Evolutionary conservation across 1,139 yeast genomes (phyloP).

Genomic region (Insectozyma bohioensis): DNA sequence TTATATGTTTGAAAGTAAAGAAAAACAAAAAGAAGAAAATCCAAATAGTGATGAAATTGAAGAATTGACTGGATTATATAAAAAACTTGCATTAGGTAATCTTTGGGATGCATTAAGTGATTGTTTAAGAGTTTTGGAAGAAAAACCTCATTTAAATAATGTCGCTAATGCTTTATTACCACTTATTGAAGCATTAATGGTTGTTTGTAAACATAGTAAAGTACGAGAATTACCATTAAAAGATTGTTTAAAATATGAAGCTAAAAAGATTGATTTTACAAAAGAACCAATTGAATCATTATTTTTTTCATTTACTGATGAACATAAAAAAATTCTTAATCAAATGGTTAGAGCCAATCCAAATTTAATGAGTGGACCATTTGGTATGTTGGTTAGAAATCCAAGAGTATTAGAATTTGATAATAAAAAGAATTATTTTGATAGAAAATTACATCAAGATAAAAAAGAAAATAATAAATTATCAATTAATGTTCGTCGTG

Average conservation of each 20-base stretch:
- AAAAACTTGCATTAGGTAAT: constrained; percentile 67
- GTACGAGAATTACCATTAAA: constrained; percentile 63
- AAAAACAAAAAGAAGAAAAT: constrained; percentile 18
- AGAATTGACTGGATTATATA: constrained; percentile 61
- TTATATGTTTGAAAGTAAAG: constrained; percentile 61
- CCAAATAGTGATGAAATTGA: constrained; percentile 31
- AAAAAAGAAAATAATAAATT: constrained; percentile 49
- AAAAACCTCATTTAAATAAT: constrained; percentile 47
- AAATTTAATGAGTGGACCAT: constrained; percentile 94
- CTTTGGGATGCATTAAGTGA: constrained; percentile 88
- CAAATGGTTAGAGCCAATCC: constrained; percentile 93
- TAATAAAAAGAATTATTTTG: constrained; percentile 85
- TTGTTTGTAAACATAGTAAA: constrained; percentile 86
- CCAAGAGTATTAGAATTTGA: constrained; percentile 93
- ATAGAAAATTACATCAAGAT: constrained; percentile 60
- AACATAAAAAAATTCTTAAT: constrained; percentile 84
- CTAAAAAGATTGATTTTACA: constrained; percentile 61
- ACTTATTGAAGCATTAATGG: constrained; percentile 89
- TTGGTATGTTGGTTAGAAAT: constrained; percentile 83
- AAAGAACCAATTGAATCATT: constrained; percentile 76
- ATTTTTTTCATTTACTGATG: constrained; percentile 86
- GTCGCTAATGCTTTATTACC: constrained; percentile 85
- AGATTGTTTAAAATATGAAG: constrained; percentile 57
- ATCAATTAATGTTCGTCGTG: constrained; percentile 74
- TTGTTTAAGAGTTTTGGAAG: constrained; percentile 63